A percentile compares a stretch with the other conserved stretches of the same genome.
These are phyloP conservation scores for Moesziomyces sp. DNA, from an alignment of 1,284 basidiomycete genomes.

Conservation along the genomic window DNA sequence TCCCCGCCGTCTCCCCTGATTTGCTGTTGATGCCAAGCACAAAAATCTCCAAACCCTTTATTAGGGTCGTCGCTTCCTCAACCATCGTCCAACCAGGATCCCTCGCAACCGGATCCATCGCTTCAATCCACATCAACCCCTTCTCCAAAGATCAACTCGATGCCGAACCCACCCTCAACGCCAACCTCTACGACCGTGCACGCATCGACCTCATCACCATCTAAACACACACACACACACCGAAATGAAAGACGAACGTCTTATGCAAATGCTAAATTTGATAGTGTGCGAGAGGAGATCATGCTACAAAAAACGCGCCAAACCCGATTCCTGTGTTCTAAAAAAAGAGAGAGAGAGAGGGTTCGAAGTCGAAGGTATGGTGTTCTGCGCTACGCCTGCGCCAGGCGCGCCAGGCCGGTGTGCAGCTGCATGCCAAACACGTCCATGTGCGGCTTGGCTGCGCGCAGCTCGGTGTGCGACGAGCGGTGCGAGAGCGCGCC, in stretches of 20 bases:
- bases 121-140: constrained; percentile 27
- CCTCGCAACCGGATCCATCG: constrained; percentile 3
- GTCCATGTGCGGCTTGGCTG: not conserved
- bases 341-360: not conserved
- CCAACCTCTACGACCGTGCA: constrained; percentile 35
- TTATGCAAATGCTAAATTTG: no score
- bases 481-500: not conserved
- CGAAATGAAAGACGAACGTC: no score
- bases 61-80: constrained; percentile 75
- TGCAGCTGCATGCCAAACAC: constrained; percentile 9
- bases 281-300: no score
- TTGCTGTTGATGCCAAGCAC: constrained; percentile 82
- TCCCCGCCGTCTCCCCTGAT: constrained; percentile 74
- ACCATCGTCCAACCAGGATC: constrained; percentile 75
- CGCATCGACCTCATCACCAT: constrained; percentile 48
- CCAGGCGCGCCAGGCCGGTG: constrained; percentile 2
- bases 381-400: not conserved
- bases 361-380: no score
- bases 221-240: not conserved
- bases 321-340: no score
- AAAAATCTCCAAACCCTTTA: constrained; percentile 33
- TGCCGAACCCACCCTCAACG: constrained; percentile 8
- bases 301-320: no score
- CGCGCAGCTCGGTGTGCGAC: constrained; percentile 3
- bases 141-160: constrained; percentile 7